These are phyloP conservation scores for Pichia rugopelliculosa DNA, from an alignment of 805 yeast genomes.

Conservation along the genomic window DNA sequence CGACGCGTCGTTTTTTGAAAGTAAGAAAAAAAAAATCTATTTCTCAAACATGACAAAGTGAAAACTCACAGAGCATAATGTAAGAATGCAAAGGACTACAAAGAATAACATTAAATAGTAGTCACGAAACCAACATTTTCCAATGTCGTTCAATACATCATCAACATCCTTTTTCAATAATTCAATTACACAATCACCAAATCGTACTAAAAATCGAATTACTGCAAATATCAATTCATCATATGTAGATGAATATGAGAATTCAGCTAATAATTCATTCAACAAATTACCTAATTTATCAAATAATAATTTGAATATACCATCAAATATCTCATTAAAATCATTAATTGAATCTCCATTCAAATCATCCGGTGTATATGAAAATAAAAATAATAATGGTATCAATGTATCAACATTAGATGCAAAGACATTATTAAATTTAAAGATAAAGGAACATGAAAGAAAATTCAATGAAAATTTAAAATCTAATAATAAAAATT, in stretches of 20 bases:
- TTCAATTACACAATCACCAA: background rate
- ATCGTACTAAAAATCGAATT: background rate
- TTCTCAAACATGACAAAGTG: too few species aligned
- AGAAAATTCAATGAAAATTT: background rate
- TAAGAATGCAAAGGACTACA: too few species aligned
- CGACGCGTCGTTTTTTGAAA: too few species aligned
- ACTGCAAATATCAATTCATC: background rate
- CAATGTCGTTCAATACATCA: background rate
- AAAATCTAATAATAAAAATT: constrained; percentile 3
- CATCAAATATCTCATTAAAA: background rate
- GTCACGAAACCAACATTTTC: background rate
- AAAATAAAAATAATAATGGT: background rate
- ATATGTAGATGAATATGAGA: background rate
- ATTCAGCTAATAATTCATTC: background rate
- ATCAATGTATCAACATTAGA: background rate
- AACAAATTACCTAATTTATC: background rate
- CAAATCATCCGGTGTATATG: background rate
- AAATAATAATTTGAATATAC: background rate
- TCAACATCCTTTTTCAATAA: background rate
- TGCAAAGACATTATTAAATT: background rate
- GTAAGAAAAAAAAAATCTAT: too few species aligned
- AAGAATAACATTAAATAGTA: too few species aligned
- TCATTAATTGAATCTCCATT: background rate
- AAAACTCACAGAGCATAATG: too few species aligned
- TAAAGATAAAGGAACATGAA: background rate